Conservation (phyloP, 1,284 basidiomycete genomes). For the Leccinum griseonigrum region DNA sequence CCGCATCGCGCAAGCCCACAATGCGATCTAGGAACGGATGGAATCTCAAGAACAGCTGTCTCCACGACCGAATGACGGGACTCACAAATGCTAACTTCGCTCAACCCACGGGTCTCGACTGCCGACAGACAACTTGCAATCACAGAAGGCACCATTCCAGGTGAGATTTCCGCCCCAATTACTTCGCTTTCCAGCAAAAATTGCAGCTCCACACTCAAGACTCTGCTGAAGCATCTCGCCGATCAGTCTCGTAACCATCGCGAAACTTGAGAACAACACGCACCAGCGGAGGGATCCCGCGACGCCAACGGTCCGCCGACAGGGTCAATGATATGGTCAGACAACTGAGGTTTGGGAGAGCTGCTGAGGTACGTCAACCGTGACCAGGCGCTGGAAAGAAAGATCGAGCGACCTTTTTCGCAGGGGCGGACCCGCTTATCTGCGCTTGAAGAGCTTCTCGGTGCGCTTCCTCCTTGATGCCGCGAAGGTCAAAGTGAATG, state of each 20-base stretch:
- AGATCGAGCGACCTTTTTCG: slow-evolving; percentile 55
- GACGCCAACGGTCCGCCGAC: slow-evolving; percentile 36
- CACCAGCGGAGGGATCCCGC: slow-evolving; percentile 63
- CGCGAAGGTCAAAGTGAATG: slow-evolving; percentile 67
- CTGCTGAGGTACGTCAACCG: slow-evolving; percentile 78
- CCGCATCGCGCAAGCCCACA: slow-evolving; percentile 72
- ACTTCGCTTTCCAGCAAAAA: slow-evolving; percentile 67
- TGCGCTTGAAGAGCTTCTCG: slow-evolving; percentile 54
- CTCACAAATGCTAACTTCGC: slow-evolving; percentile 81
- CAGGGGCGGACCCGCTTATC: slow-evolving; percentile 39
- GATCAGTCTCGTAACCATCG: slow-evolving; percentile 3
- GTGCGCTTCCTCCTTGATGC: slow-evolving; percentile 69
- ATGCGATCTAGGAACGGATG: slow-evolving; percentile 59
- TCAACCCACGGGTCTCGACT: slow-evolving; percentile 71
- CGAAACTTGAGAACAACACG: slow-evolving; percentile 24
- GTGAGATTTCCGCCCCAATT: slow-evolving; percentile 43
- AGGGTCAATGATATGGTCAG: slow-evolving; percentile 65
- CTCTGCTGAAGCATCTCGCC: slow-evolving; percentile 35
- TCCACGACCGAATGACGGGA: slow-evolving; percentile 8
- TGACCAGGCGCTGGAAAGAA: slow-evolving; percentile 57
- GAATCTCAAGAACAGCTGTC: too few species aligned
- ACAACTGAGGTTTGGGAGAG: slow-evolving; percentile 64
- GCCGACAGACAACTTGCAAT: slow-evolving; percentile 64
- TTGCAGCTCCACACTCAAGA: slow-evolving; percentile 75
- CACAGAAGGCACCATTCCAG: slow-evolving; percentile 62